phyloP scores from a whole-genome alignment of 2,329 filamentous ascomycete species.

The Alternaria conjuncta region DNA sequence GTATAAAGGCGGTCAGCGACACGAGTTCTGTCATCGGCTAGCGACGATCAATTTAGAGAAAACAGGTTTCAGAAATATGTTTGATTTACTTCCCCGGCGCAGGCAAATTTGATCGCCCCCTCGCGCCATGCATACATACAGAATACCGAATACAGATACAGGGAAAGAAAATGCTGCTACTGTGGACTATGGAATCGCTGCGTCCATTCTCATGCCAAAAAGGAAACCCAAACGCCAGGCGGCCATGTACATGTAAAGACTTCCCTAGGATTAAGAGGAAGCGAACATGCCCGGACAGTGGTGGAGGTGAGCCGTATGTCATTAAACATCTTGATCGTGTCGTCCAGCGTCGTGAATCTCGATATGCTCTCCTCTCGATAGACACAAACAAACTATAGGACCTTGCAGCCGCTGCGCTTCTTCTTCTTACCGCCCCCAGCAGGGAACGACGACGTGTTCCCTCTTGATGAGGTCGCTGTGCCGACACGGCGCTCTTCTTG shows the following conservation, averaged over 20 bases:
- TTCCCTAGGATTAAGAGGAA: constrained; percentile 23
- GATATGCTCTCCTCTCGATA: constrained; percentile 33
- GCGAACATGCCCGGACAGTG: constrained; percentile 32
- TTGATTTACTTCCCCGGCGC: constrained; percentile 25
- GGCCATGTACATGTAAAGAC: constrained; percentile 30
- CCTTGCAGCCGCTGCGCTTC: constrained; percentile 48
- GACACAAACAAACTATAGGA: constrained; percentile 42
- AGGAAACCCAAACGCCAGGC: constrained; percentile 28
- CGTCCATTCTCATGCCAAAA: constrained; percentile 23
- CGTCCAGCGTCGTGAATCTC: constrained; percentile 50
- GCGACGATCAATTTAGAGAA: background rate
- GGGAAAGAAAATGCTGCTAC: constrained; percentile 34
- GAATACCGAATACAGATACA: constrained; percentile 47
- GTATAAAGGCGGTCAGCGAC: background rate
- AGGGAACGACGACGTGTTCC: constrained; percentile 28
- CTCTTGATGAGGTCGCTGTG: constrained; percentile 21
- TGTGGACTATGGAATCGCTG: constrained; percentile 28
- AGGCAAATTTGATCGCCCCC: constrained; percentile 7
- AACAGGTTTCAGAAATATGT: constrained; percentile 18
- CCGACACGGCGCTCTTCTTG: constrained; percentile 27
- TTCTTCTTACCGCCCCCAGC: constrained; percentile 45
- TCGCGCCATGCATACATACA: constrained; percentile 23
- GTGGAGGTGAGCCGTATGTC: constrained; percentile 35
- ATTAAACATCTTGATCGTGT: constrained; percentile 50
- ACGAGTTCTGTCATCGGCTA: background rate